Percentiles rank a stretch among this genome's conserved stretches.
These are phyloP conservation scores for Favolaschia claudopus DNA, from an alignment of 768 basidiomycete species.

Conservation along the genomic window DNA sequence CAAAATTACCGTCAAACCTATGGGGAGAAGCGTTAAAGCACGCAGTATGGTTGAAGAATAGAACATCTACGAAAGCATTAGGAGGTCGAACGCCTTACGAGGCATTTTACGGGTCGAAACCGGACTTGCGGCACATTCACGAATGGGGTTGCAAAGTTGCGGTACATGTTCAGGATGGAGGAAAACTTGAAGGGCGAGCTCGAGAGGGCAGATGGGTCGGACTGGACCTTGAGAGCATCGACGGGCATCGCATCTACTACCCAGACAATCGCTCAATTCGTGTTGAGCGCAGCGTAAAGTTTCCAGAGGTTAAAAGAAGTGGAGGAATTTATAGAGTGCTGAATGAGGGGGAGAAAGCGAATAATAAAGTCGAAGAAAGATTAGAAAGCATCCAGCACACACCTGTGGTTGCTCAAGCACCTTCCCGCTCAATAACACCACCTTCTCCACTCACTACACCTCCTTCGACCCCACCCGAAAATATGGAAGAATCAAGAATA, in stretches of 20 bases:
- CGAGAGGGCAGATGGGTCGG: constrained; percentile 42
- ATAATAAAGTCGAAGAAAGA: constrained; percentile 1
- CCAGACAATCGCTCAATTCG: constrained; percentile 28
- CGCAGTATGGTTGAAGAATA: constrained; percentile 35
- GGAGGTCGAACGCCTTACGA: constrained; percentile 29
- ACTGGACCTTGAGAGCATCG: constrained; percentile 36
- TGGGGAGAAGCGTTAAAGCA: constrained; percentile 41
- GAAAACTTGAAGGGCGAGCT: constrained; percentile 35
- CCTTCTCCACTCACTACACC: constrained; percentile 12
- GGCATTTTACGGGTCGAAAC: constrained; percentile 24
- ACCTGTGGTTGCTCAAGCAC: constrained; percentile 2
- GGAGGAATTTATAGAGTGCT: constrained; percentile 18
- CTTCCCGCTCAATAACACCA: not conserved
- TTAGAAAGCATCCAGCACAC: constrained; percentile 19
- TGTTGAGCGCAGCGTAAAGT: constrained; percentile 39
- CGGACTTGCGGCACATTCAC: constrained; percentile 25
- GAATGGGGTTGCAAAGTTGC: constrained; percentile 29
- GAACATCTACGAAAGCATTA: constrained; percentile 28
- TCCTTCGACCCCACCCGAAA: constrained; percentile 1
- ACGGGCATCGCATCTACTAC: constrained; percentile 40
- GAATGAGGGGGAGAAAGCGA: constrained; percentile 25
- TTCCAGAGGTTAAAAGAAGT: constrained; percentile 1
- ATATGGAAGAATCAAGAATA: not conserved
- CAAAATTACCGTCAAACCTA: constrained; percentile 35
- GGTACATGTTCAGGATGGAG: constrained; percentile 25